Evolutionary conservation across 805 yeast species (phyloP).

Genomic region (Yamadazyma insecticola): DNA sequence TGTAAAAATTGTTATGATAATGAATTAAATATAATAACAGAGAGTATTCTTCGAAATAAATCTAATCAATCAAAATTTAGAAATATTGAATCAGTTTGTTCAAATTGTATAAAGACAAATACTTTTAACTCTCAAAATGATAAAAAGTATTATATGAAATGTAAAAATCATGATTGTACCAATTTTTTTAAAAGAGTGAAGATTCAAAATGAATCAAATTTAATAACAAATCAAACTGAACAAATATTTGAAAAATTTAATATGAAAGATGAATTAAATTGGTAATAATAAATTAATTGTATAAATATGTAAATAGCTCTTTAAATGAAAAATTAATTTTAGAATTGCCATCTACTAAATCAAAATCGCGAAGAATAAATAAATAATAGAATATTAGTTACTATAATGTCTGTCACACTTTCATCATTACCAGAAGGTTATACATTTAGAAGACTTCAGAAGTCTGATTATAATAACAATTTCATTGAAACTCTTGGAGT

Average conservation of each 20-base stretch:
- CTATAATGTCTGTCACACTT: no score
- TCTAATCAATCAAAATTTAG: slow-evolving; percentile 1
- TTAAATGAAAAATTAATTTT: no score
- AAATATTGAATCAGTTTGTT: slow-evolving; percentile 4
- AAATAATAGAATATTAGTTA: no score
- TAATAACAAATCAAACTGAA: neutral
- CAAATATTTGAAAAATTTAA: no score
- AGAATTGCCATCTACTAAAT: no score
- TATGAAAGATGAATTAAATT: no score
- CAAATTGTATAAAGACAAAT: slow-evolving; percentile 4
- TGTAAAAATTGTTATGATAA: slow-evolving; percentile 6
- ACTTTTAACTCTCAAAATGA: no score
- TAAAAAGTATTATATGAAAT: neutral
- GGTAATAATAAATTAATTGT: no score
- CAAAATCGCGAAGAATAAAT: slow-evolving; percentile 8
- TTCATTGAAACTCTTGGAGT: slow-evolving; percentile 59
- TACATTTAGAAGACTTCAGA: slow-evolving; percentile 52
- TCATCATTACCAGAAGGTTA: slow-evolving; percentile 68
- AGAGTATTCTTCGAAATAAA: slow-evolving; percentile 2
- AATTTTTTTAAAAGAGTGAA: slow-evolving; percentile 9
- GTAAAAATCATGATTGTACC: slow-evolving; percentile 11
- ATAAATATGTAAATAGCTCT: no score
- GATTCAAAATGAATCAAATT: slow-evolving; percentile 4
- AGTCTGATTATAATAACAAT: slow-evolving; percentile 57
- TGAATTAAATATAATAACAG: slow-evolving; percentile 1